Percentiles rank a stretch among this genome's conserved stretches.
phyloP scores from a whole-genome alignment of 371 early-diverging fungal species.

The Homolaphlyctis polyrhiza region DNA sequence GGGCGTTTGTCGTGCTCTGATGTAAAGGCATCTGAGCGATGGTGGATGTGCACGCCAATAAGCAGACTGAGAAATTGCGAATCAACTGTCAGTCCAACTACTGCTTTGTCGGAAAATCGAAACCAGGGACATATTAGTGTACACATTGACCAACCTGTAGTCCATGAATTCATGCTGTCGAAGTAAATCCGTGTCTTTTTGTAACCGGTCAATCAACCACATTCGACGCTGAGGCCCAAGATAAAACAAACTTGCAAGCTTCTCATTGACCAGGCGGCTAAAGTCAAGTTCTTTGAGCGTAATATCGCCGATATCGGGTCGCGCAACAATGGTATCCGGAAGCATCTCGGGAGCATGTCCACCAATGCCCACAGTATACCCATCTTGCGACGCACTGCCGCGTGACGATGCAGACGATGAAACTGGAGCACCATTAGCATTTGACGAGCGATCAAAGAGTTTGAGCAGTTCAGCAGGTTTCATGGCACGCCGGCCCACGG shows the following conservation, averaged over 20 bases:
- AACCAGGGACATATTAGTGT: no score
- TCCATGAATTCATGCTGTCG: slow-evolving; percentile 53
- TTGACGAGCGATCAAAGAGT: background rate
- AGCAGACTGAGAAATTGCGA: slow-evolving; percentile 15
- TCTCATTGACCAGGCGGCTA: slow-evolving; percentile 34
- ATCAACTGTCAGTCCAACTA: background rate
- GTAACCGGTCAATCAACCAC: slow-evolving; percentile 36
- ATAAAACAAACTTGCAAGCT: slow-evolving; percentile 33
- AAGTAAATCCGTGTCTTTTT: slow-evolving; percentile 41
- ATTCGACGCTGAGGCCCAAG: slow-evolving; percentile 29
- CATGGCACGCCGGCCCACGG: slow-evolving; percentile 46
- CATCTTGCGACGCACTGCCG: background rate
- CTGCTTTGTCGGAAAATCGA: no score
- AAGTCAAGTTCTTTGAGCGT: slow-evolving; percentile 58
- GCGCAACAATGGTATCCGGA: background rate
- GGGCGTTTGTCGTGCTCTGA: background rate
- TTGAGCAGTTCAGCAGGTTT: background rate
- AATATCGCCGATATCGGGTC: slow-evolving; percentile 22
- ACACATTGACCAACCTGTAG: slow-evolving; percentile 33
- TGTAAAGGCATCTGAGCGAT: background rate
- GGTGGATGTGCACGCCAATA: slow-evolving; percentile 26
- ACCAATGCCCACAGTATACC: background rate
- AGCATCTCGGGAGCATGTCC: background rate
- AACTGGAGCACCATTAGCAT: no score
- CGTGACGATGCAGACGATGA: background rate